A percentile compares a stretch with the other conserved stretches of the same genome.
Conservation (phyloP, 169 alveolate species). For the Plasmodium coatneyi region DNA sequence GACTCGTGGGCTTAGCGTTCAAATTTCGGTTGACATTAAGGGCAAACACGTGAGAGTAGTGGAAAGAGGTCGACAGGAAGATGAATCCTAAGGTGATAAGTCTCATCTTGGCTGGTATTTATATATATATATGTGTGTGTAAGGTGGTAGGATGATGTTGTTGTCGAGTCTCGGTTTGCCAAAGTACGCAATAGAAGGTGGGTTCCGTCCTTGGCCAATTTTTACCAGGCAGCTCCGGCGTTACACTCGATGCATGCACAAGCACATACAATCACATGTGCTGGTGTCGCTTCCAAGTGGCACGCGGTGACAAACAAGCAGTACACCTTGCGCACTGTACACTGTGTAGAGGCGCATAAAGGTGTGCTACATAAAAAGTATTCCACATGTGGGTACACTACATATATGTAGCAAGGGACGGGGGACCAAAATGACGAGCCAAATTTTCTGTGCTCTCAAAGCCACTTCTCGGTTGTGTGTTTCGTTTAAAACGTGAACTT, state of each 20-base stretch:
- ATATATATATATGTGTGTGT: too few relatives aligned
- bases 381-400: not conserved
- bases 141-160: not conserved
- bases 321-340: not conserved
- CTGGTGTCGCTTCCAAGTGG: not conserved
- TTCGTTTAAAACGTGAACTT: not conserved
- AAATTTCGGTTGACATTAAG: slow-evolving; percentile 1
- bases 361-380: not conserved
- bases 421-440: not conserved
- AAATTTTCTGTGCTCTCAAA: not conserved
- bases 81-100: not conserved
- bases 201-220: not conserved
- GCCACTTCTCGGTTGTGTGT: not conserved
- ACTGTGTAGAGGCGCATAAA: not conserved
- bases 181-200: not conserved
- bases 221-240: not conserved
- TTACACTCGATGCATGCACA: not conserved
- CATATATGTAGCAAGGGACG: not conserved
- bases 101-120: slow-evolving; percentile 11
- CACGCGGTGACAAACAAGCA: not conserved
- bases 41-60: slow-evolving; percentile 1
- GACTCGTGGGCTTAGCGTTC: slow-evolving; percentile 24
- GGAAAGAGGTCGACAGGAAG: not conserved
- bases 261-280: not conserved
- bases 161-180: not conserved